phyloP scores from a whole-genome alignment of 2,329 filamentous ascomycete genomes.

The Paecilomyces sp. region DNA sequence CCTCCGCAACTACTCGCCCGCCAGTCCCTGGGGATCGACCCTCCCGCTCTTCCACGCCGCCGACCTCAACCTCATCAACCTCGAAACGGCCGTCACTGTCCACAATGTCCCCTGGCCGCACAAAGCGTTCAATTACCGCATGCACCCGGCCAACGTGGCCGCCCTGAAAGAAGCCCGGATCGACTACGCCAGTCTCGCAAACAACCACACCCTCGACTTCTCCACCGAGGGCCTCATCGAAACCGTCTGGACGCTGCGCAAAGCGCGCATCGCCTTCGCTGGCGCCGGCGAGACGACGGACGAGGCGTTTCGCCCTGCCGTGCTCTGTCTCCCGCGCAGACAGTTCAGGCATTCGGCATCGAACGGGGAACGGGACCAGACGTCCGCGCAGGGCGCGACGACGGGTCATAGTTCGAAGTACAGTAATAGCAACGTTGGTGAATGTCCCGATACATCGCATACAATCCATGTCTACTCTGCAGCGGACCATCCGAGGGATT shows the following conservation, averaged over 20 bases:
- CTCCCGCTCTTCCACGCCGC: conserved; percentile 23
- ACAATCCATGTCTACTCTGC: conserved; percentile 28
- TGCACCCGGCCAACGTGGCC: conserved; percentile 30
- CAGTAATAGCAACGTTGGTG: not conserved
- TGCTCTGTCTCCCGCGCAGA: conserved; percentile 14
- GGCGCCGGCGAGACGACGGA: conserved; percentile 24
- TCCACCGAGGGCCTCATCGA: conserved; percentile 25
- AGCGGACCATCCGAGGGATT: conserved; percentile 29
- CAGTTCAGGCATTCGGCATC: not conserved
- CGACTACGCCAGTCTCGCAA: conserved; percentile 30
- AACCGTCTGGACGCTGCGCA: conserved; percentile 21
- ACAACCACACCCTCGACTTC: conserved; percentile 36
- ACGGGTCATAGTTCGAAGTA: not conserved
- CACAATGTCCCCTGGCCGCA: conserved; percentile 24
- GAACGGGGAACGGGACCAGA: not conserved
- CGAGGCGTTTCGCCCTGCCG: conserved; percentile 22
- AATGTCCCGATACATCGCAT: conserved; percentile 3
- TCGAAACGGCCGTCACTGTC: conserved; percentile 33
- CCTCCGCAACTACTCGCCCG: conserved; percentile 16
- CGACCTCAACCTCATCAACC: conserved; percentile 32
- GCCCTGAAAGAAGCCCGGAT: conserved; percentile 23
- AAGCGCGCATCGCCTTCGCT: conserved; percentile 19
- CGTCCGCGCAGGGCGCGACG: not conserved
- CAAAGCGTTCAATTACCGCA: conserved; percentile 35
- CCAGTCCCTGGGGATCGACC: conserved; percentile 28